These are phyloP conservation scores for Colletotrichum tamarilloi DNA, from an alignment of 2,329 filamentous ascomycete genomes.

Conservation along the genomic window DNA sequence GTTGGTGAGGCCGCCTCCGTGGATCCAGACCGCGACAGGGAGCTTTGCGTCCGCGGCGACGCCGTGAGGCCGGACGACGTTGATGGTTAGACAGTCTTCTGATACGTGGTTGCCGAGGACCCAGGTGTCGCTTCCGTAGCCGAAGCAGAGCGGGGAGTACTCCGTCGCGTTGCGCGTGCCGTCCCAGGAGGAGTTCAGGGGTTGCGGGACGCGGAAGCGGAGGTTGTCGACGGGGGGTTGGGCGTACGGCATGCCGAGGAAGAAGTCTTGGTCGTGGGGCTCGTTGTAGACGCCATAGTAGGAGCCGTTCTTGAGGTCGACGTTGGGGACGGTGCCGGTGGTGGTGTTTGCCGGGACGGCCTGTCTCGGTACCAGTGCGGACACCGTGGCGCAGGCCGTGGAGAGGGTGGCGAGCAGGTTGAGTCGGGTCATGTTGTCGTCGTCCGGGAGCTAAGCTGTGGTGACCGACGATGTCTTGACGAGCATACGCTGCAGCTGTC, in stretches of 20 bases:
- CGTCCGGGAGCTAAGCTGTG: background rate
- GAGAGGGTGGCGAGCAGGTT: conserved; percentile 22
- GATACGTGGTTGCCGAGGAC: conserved; percentile 40
- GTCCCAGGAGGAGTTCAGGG: conserved; percentile 58
- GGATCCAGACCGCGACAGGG: conserved; percentile 70
- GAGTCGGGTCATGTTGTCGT: conserved; percentile 20
- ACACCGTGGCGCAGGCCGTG: conserved; percentile 25
- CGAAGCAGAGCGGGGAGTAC: conserved; percentile 60
- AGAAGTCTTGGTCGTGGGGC: conserved; percentile 60
- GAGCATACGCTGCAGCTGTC: conserved; percentile 6
- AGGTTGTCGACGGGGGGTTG: conserved; percentile 61
- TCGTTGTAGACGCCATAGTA: conserved; percentile 54
- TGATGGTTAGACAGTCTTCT: conserved; percentile 46
- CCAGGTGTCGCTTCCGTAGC: conserved; percentile 55
- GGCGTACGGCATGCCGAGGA: conserved; percentile 68
- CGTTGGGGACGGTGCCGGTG: conserved; percentile 16
- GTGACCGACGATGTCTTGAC: background rate
- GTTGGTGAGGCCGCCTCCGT: conserved; percentile 50
- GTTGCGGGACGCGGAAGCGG: conserved; percentile 62
- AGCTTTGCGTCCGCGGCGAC: conserved; percentile 52
- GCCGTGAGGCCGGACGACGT: conserved; percentile 42
- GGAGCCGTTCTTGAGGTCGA: conserved; percentile 38
- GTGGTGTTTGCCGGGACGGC: conserved; percentile 12
- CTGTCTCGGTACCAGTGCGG: conserved; percentile 27
- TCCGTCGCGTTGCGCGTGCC: conserved; percentile 54